Base-by-base conservation (phyloP, 148 eudicot genomes). In the Vaccinium macrocarpon region DNA sequence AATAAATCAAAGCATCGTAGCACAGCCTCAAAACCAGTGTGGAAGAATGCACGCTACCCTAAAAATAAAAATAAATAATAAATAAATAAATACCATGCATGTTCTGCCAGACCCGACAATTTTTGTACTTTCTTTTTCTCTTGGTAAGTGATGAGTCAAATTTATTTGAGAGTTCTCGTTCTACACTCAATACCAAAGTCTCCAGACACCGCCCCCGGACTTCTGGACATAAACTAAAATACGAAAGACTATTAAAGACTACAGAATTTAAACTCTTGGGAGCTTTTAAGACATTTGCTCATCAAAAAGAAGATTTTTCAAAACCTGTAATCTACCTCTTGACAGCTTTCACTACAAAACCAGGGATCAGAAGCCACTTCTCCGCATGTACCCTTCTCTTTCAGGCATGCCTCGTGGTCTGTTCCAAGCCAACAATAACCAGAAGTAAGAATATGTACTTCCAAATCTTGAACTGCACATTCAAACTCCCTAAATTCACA, bases 261-360 rank as follows among this genome's bases (percentile, higher is more conserved):
- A 42, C 78, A 42, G 0, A 75, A 9, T 46, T 46, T 46, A 75
- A 38, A 75, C 25, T 42, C 78, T 42, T 21, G 21, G 52, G 51
- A 50, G 18, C 29, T 50, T 14, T 23, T n/a, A n/a, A 76, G 25
- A 75, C 78, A 46, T 75, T 75, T 75, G 25, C 27, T 75, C 14
- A 75, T 46, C 27, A 48, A n/a, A 75, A 76, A 50, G 13, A 19
- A 10, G 35, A 27, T 25, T 66, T 11, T 66, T 66, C 72, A 3
- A 59, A 77, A 68, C 70, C 50, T 29, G 23, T 7, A 80, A 32
- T 32, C 86, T 88, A 97, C 97, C 96, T 92, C 91, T 81, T 89
- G 91, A 90, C 98, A 97, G 81, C 89, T 81, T 76, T 82, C 89
- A 79, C 97, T 87, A 85, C 99, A 97, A 88, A 92, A 93, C 95